Conservation (phyloP, 176 grass and related monocot species). For the Puya raimondii region DNA sequence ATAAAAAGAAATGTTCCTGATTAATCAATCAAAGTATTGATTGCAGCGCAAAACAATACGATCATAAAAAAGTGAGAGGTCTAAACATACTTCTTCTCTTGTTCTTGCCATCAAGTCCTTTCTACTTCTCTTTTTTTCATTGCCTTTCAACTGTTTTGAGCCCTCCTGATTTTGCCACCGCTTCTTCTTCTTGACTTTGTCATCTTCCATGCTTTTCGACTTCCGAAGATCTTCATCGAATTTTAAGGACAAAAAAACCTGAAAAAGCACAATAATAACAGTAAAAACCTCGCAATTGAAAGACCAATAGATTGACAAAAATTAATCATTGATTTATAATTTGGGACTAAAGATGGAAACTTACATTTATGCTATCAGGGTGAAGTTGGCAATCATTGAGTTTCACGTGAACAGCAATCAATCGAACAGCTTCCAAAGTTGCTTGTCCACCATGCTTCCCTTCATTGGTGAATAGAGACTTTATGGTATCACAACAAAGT, state of each 20-base stretch:
- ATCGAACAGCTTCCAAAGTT: conserved; percentile 76
- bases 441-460: conserved; percentile 92
- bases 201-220: conserved; percentile 33
- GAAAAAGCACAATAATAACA: background rate
- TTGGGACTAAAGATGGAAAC: background rate
- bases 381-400: conserved; percentile 79
- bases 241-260: conserved; percentile 83
- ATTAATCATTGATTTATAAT: background rate
- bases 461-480: conserved; percentile 72
- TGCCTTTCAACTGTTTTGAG: conserved; percentile 40
- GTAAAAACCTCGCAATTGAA: background rate
- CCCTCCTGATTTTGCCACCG: conserved; percentile 40
- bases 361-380: conserved; percentile 78
- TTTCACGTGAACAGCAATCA: conserved; percentile 83
- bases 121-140: conserved; percentile 68
- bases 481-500: conserved; percentile 68
- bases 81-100: conserved; percentile 61
- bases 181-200: conserved; percentile 60
- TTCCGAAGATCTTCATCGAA: conserved; percentile 92
- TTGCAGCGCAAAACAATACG: too few species aligned
- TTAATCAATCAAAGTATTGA: too few species aligned
- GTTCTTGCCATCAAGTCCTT: conserved; percentile 62
- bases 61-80: background rate
- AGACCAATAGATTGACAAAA: background rate
- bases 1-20: too few species aligned